These are phyloP conservation scores for Phaffia australis DNA, from an alignment of 768 basidiomycete species.

Conservation along the genomic window DNA sequence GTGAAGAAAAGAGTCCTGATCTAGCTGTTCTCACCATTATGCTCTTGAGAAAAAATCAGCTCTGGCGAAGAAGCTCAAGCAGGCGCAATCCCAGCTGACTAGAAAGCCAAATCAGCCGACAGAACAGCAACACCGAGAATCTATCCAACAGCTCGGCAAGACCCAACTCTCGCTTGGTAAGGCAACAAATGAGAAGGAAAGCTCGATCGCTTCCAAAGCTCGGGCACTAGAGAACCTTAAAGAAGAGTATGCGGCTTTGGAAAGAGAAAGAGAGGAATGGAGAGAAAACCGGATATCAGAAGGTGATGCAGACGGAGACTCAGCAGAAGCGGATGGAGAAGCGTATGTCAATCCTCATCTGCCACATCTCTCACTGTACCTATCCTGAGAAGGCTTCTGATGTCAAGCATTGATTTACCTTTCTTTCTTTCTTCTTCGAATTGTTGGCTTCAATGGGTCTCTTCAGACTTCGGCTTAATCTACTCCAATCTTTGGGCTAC, in stretches of 20 bases:
- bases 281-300: not conserved
- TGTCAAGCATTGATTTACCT: not conserved
- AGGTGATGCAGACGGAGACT: not conserved
- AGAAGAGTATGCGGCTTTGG: conserved; percentile 10
- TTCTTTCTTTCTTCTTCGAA: too few relatives aligned
- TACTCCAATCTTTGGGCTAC: conserved; percentile 17
- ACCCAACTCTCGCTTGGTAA: conserved; percentile 16
- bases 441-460: not conserved
- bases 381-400: not conserved
- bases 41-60: not conserved
- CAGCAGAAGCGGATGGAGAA: conserved; percentile 14
- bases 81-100: conserved; percentile 1
- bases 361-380: not conserved
- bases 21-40: not conserved
- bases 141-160: conserved; percentile 19
- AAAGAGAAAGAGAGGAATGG: conserved; percentile 13
- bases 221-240: conserved; percentile 9
- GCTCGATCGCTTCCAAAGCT: not conserved
- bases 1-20: not conserved
- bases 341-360: not conserved
- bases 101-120: conserved; percentile 12
- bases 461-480: conserved; percentile 7
- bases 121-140: conserved; percentile 12
- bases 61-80: conserved; percentile 10
- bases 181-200: conserved; percentile 15